Base-by-base conservation (phyloP, 768 basidiomycete species). In the Leccinum incarnatum region DNA sequence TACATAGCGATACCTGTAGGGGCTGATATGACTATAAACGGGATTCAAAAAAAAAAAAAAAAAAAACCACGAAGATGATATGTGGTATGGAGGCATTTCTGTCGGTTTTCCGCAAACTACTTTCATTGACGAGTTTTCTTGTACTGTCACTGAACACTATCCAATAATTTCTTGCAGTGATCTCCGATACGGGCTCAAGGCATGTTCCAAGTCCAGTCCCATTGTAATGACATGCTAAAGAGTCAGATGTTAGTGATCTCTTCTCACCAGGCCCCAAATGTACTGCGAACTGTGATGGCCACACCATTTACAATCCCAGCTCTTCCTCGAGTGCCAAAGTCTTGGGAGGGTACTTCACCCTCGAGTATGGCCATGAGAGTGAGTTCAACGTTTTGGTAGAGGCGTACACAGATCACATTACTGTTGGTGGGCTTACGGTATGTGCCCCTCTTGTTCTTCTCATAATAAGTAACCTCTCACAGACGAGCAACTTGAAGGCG, bases 221-320 rank as follows among this genome's bases (percentile, higher is more conserved):
- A 23, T 37, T 37, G 36, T 7, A 14, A 14, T 1, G 6, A 21
- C 14, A 0, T 30, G 9, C 49, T 63, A 30, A 62, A 1, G 29
- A 29, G 29, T 2, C 4, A 4, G n/a, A 17, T 27, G 30, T 21
- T 30, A 29, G 71, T 19, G 72, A 73, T 48, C 54, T 74, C 3
- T 69, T 69, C 58, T 36, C 73, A 30, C 72, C 74, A 8, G 66
- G 64, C 2, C 25, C 62, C 1, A 4, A 50, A 3, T 75, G 73
- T 59, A 30, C 3, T n/a, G 62, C 54, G 21, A 61, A 4, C 29
- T 78, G 77, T 60, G 5, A n/a, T 0, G 65, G 57, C 2, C 75
- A 78, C 60, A 61, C 45, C 34, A 60, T 67, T 50, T 79, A 76
- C 60, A 55, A 74, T 59, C 66, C 77, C 0, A 14, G 11, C 1